These are phyloP conservation scores for Coniochaeta ligniaria DNA, from an alignment of 2,329 filamentous ascomycete genomes.

Conservation along the genomic window DNA sequence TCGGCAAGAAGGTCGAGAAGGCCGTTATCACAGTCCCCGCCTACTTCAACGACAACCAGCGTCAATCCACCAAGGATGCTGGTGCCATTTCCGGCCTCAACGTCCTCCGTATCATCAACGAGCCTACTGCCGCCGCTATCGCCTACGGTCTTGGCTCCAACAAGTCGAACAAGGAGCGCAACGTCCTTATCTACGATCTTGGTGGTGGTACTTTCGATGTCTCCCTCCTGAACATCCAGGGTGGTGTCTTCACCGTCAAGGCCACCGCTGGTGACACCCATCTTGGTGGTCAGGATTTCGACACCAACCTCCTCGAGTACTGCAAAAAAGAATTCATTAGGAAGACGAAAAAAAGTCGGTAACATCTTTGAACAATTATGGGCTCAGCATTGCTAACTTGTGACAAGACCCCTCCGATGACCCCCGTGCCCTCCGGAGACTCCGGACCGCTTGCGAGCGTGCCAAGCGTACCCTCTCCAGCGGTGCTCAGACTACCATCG, in stretches of 20 bases:
- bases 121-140: slow-evolving; percentile 96
- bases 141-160: slow-evolving; percentile 94
- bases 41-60: slow-evolving; percentile 99
- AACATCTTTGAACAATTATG: background rate
- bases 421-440: slow-evolving; percentile 86
- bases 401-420: slow-evolving; percentile 62
- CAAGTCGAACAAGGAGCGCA: slow-evolving; percentile 96
- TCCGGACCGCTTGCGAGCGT: slow-evolving; percentile 97
- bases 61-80: slow-evolving; percentile 98
- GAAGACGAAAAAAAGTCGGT: slow-evolving; percentile 51
- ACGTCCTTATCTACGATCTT: slow-evolving; percentile 99
- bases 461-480: slow-evolving; percentile 98
- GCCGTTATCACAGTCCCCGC: slow-evolving; percentile 97
- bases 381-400: too few relatives aligned
- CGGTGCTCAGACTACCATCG: slow-evolving; percentile 93
- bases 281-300: slow-evolving; percentile 92
- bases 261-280: slow-evolving; percentile 97
- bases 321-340: slow-evolving; percentile 92
- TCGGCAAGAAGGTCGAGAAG: slow-evolving; percentile 98
- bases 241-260: slow-evolving; percentile 98
- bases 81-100: slow-evolving; percentile 96
- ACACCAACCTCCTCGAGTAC: slow-evolving; percentile 90
- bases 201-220: slow-evolving; percentile 99
- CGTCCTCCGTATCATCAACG: slow-evolving; percentile 99
- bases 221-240: slow-evolving; percentile 96